Evolutionary conservation across 78 protist genomes (phyloP).

Genomic region (Isochrysis galbana): DNA sequence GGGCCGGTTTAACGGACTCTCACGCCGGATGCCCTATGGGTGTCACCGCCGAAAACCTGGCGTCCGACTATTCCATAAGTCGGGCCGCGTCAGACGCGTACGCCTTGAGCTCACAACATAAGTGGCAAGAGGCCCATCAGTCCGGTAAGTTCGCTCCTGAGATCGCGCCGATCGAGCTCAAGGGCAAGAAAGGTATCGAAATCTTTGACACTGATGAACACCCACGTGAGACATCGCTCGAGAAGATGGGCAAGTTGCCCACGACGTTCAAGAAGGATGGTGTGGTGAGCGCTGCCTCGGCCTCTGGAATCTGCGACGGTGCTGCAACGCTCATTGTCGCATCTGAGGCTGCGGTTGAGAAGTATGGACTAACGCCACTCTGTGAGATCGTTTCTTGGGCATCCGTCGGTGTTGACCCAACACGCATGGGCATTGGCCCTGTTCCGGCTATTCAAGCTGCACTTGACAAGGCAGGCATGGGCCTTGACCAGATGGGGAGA

Average conservation of each 20-base stretch:
- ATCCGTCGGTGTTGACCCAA: conserved; percentile 64
- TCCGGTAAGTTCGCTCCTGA: conserved; percentile 56
- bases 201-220: conserved; percentile 67
- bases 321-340: conserved; percentile 71
- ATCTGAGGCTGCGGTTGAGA: conserved; percentile 52
- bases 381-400: conserved; percentile 52
- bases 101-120: conserved; percentile 55
- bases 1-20: conserved; percentile 69
- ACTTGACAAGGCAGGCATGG: conserved; percentile 32
- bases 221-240: conserved; percentile 37
- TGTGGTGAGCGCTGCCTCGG: conserved; percentile 70
- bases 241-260: conserved; percentile 41
- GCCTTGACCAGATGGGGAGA: conserved; percentile 51
- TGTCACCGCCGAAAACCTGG: conserved; percentile 71
- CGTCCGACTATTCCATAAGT: conserved; percentile 54
- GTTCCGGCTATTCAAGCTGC: conserved; percentile 44
- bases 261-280: conserved; percentile 75
- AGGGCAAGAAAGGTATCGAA: conserved; percentile 6
- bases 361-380: conserved; percentile 61
- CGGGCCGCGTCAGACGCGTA: conserved; percentile 62
- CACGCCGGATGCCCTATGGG: conserved; percentile 67
- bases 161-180: conserved; percentile 59
- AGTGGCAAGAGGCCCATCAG: conserved; percentile 37
- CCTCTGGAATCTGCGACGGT: conserved; percentile 78
- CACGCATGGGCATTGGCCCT: conserved; percentile 69